A percentile compares a stretch with the other conserved stretches of the same genome.
Conservation (phyloP, 306 rosid genomes). For the Cicer judaicum region DNA sequence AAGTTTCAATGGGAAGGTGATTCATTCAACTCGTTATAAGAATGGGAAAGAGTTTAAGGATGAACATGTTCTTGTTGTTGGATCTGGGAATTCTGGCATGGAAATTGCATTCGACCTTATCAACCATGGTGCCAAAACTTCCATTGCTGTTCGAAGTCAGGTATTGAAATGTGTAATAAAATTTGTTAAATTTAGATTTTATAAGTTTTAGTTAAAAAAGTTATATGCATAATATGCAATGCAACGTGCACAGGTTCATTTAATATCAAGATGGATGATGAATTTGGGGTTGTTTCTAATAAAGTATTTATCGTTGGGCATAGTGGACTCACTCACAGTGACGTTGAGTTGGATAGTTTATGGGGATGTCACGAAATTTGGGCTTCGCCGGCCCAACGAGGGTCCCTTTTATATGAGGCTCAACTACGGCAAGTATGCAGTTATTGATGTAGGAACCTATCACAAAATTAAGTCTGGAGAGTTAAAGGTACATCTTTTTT, state of each 20-base stretch:
- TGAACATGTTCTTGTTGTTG: slow-evolving; percentile 70
- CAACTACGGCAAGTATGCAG: slow-evolving; percentile 70
- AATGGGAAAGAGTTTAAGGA: slow-evolving; percentile 53
- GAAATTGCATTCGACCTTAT: slow-evolving; percentile 67
- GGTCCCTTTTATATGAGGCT: slow-evolving; percentile 75
- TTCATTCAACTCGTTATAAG: slow-evolving; percentile 64
- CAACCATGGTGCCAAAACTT: slow-evolving; percentile 64
- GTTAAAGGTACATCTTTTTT: slow-evolving; percentile 55
- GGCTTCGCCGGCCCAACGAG: slow-evolving; percentile 63
- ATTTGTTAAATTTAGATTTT: too few relatives aligned
- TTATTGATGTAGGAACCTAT: slow-evolving; percentile 58
- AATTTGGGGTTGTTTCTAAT: slow-evolving; percentile 51
- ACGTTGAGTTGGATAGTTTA: slow-evolving; percentile 55
- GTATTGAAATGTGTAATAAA: slow-evolving; percentile 29
- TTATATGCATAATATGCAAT: neutral
- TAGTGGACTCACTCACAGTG: slow-evolving; percentile 61
- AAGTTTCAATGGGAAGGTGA: slow-evolving; percentile 53
- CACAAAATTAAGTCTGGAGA: slow-evolving; percentile 58
- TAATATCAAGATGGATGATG: slow-evolving; percentile 58
- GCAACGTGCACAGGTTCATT: slow-evolving; percentile 56
- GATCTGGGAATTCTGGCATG: slow-evolving; percentile 82
- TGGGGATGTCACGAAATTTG: slow-evolving; percentile 62
- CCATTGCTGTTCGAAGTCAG: slow-evolving; percentile 67
- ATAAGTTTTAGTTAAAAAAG: neutral
- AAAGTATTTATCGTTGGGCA: slow-evolving; percentile 53